These are phyloP conservation scores for Pythium periplocum DNA, from an alignment of 352 stramenopile genomes.

Conservation along the genomic window DNA sequence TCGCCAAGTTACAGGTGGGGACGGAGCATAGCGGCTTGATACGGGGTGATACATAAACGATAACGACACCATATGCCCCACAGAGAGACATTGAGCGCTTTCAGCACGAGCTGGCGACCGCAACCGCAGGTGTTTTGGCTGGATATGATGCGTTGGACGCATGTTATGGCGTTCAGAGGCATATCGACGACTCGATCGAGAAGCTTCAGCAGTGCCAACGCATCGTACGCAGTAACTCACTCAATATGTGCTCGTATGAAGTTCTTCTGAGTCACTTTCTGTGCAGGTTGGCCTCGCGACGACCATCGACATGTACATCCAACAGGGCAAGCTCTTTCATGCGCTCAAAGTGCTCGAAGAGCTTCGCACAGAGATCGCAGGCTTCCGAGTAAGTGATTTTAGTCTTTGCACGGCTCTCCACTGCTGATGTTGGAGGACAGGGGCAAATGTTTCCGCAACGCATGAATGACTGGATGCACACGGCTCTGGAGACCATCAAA, in stretches of 20 bases:
- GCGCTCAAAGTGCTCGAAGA: constrained; percentile 73
- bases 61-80: too few relatives aligned
- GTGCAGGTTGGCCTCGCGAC: constrained; percentile 55
- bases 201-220: constrained; percentile 78
- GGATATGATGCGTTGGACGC: constrained; percentile 52
- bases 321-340: constrained; percentile 68
- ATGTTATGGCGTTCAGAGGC: constrained; percentile 51
- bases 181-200: constrained; percentile 77
- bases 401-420: background rate
- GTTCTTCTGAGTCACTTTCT: too few relatives aligned
- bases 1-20: constrained; percentile 54
- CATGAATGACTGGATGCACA: constrained; percentile 79
- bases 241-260: background rate
- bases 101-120: constrained; percentile 43
- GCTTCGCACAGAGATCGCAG: constrained; percentile 56
- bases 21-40: background rate
- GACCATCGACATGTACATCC: constrained; percentile 59
- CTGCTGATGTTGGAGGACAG: constrained; percentile 15
- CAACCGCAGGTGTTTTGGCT: constrained; percentile 43
- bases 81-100: constrained; percentile 65
- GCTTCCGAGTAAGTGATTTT: constrained; percentile 40
- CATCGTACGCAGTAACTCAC: constrained; percentile 33
- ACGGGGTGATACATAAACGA: too few relatives aligned
- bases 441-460: constrained; percentile 70
- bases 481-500: constrained; percentile 65